Conservation (phyloP, 2,329 filamentous ascomycete genomes). For the Monilinia polystroma region DNA sequence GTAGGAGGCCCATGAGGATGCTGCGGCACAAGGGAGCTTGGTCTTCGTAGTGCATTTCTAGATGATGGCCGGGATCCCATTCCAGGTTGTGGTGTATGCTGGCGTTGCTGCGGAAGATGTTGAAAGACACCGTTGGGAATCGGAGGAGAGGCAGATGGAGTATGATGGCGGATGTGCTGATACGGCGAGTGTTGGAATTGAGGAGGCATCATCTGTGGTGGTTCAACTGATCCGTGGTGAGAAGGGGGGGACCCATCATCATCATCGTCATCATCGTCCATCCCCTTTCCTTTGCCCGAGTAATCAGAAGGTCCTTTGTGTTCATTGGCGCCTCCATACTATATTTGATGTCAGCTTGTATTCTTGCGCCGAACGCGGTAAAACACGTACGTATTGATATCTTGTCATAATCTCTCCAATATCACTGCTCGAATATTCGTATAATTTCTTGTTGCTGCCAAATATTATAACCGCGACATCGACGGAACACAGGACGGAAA, state of each 20-base stretch:
- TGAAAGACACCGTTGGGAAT: conserved; percentile 56
- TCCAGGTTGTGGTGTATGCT: conserved; percentile 79
- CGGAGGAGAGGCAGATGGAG: conserved; percentile 84
- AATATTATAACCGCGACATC: conserved; percentile 99
- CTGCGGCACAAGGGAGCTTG: conserved; percentile 69
- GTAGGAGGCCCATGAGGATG: conserved; percentile 57
- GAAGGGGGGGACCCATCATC: conserved; percentile 67
- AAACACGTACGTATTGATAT: conserved; percentile 79
- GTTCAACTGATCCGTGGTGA: conserved; percentile 44
- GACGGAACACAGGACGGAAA: conserved; percentile 95
- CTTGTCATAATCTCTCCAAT: conserved; percentile 87
- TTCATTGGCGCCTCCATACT: conserved; percentile 93
- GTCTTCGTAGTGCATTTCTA: conserved; percentile 73
- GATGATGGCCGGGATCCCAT: conserved; percentile 75
- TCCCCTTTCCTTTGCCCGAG: conserved; percentile 68
- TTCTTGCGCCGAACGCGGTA: conserved; percentile 20
- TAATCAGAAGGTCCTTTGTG: conserved; percentile 96
- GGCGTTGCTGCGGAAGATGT: conserved; percentile 53
- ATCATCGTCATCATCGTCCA: conserved; percentile 71
- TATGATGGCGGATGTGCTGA: conserved; percentile 76
- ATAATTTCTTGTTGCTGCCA: conserved; percentile 97
- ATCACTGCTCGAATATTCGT: conserved; percentile 93
- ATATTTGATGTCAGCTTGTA: conserved; percentile 32
- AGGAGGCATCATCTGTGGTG: conserved; percentile 63
- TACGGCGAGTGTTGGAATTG: conserved; percentile 72